A percentile compares a stretch with the other conserved stretches of the same genome.
phyloP scores from a whole-genome alignment of 495 filamentous ascomycete genomes.

The Xylaria curta region DNA sequence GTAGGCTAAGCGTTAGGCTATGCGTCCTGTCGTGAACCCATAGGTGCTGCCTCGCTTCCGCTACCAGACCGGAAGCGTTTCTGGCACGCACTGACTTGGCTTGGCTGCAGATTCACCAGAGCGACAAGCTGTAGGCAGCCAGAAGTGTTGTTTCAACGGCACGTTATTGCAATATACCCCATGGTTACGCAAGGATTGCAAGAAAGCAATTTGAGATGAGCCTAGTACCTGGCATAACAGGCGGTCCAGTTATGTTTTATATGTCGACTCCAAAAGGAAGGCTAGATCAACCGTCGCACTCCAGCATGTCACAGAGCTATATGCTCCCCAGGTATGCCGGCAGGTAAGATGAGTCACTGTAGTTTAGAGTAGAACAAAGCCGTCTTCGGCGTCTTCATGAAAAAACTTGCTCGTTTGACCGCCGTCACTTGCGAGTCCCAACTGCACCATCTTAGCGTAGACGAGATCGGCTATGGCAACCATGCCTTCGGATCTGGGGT shows the following conservation, averaged over 20 bases:
- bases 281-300: not conserved
- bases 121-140: not conserved
- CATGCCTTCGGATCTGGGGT: conserved; percentile 45
- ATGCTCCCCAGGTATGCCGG: not conserved
- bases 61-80: conserved; percentile 3
- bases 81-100: conserved; percentile 3
- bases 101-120: conserved; percentile 12
- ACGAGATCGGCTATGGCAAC: conserved; percentile 41
- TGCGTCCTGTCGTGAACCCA: conserved; percentile 23
- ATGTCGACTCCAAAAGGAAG: conserved; percentile 9
- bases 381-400: conserved; percentile 25
- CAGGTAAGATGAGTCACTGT: not conserved
- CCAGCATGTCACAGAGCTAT: not conserved
- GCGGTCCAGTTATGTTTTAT: not conserved
- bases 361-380: conserved; percentile 21
- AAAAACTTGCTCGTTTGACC: conserved; percentile 24
- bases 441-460: conserved; percentile 38
- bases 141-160: conserved; percentile 8
- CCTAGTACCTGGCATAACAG: conserved; percentile 14
- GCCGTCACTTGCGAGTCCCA: conserved; percentile 34
- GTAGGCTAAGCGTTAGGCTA: conserved; percentile 14
- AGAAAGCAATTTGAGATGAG: conserved; percentile 13
- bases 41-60: conserved; percentile 9
- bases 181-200: not conserved
- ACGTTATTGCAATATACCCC: conserved; percentile 1